A percentile compares a stretch with the other conserved stretches of the same genome.
Evolutionary conservation across 352 stramenopile genomes (phyloP).

Genomic region (Phytophthora sojae): DNA sequence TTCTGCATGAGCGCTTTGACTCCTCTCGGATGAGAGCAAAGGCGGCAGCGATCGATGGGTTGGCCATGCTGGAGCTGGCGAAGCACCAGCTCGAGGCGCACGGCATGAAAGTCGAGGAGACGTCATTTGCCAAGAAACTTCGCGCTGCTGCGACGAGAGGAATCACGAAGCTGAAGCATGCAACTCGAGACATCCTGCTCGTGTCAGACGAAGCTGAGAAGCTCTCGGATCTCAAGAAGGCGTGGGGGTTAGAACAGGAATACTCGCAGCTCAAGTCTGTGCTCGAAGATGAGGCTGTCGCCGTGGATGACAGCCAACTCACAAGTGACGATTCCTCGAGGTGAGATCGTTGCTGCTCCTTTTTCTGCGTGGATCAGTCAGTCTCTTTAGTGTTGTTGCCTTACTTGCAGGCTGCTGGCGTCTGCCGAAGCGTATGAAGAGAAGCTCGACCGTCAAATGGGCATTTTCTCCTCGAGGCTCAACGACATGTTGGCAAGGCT

Average conservation of each 20-base stretch:
- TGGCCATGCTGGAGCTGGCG: conserved; percentile 59
- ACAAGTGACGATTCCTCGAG: conserved; percentile 19
- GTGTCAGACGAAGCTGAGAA: conserved; percentile 51
- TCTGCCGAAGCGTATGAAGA: conserved; percentile 53
- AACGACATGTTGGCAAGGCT: conserved; percentile 48
- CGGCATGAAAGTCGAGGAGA: conserved; percentile 52
- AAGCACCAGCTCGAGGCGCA: conserved; percentile 64
- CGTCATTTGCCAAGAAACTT: conserved; percentile 63
- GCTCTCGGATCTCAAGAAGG: conserved; percentile 56
- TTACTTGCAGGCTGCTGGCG: conserved; percentile 42
- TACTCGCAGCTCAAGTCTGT: conserved; percentile 14
- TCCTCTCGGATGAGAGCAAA: conserved; percentile 28
- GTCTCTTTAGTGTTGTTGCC: background rate
- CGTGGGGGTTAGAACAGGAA: conserved; percentile 52
- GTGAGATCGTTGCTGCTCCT: background rate
- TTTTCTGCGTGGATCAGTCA: background rate
- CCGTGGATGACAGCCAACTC: background rate
- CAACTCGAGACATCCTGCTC: conserved; percentile 41
- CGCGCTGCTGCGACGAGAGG: conserved; percentile 39
- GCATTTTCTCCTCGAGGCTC: conserved; percentile 39
- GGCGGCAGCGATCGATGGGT: conserved; percentile 35
- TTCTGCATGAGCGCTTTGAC: conserved; percentile 72
- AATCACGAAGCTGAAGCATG: conserved; percentile 54
- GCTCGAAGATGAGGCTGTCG: background rate
- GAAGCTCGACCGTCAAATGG: conserved; percentile 55